These are phyloP conservation scores for Diplotaxis tenuifolia DNA, from an alignment of 345 rosid genomes.

Conservation along the genomic window DNA sequence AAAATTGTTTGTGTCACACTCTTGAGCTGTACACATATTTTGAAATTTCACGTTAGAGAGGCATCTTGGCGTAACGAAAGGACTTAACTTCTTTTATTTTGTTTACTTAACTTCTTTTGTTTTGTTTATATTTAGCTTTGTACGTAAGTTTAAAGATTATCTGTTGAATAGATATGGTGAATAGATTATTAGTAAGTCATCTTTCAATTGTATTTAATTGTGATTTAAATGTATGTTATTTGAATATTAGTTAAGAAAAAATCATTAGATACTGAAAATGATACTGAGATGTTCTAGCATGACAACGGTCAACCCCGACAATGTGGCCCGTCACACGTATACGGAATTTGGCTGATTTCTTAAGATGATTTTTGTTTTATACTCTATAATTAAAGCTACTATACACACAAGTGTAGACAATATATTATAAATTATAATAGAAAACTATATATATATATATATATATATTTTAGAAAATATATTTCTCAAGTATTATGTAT, in stretches of 20 bases:
- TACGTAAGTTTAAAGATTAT: background rate
- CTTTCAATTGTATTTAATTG: background rate
- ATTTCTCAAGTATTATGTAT: background rate
- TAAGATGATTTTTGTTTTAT: background rate
- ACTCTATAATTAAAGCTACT: background rate
- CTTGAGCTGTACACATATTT: background rate
- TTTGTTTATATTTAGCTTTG: background rate
- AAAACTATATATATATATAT: too few species aligned
- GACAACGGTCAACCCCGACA: constrained; percentile 22
- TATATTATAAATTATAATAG: background rate
- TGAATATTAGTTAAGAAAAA: background rate
- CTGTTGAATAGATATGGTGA: background rate
- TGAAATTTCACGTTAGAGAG: background rate
- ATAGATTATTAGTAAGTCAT: background rate
- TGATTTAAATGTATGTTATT: background rate
- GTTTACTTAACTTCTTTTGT: background rate
- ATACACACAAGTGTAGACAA: constrained; percentile 6
- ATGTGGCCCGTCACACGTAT: constrained; percentile 17
- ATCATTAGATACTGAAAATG: constrained; percentile 4
- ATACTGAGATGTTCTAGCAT: constrained; percentile 11
- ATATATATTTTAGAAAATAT: too few species aligned
- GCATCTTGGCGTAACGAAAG: constrained; percentile 5
- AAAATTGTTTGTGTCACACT: background rate
- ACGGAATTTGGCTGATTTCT: constrained; percentile 15
- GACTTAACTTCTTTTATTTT: background rate